phyloP scores from a whole-genome alignment of 495 filamentous ascomycete genomes.

The Xylaria castorea region DNA sequence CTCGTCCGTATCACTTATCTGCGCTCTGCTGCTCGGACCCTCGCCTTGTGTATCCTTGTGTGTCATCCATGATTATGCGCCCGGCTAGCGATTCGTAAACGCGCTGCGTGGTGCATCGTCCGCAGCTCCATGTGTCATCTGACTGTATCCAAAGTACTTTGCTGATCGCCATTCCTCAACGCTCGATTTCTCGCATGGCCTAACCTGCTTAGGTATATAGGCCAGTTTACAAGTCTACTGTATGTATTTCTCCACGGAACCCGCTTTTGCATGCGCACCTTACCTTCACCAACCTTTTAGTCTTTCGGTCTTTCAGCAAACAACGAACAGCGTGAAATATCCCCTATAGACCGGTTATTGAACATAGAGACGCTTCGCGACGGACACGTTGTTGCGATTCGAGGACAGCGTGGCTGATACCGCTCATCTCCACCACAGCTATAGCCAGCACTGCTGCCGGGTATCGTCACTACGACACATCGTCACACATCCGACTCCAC shows the following conservation, averaged over 20 bases:
- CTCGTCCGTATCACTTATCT: slow-evolving; percentile 9
- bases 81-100: slow-evolving; percentile 32
- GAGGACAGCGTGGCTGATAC: slow-evolving; percentile 18
- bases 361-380: not conserved
- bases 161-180: slow-evolving; percentile 18
- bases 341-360: not conserved
- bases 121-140: slow-evolving; percentile 35
- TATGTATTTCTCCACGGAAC: slow-evolving; percentile 18
- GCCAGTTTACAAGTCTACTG: not conserved
- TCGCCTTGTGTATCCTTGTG: slow-evolving; percentile 1
- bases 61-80: slow-evolving; percentile 28
- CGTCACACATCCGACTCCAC: slow-evolving; percentile 26
- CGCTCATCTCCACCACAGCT: not conserved
- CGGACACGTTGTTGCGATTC: not conserved
- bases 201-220: slow-evolving; percentile 10
- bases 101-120: slow-evolving; percentile 39
- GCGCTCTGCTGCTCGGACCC: slow-evolving; percentile 19
- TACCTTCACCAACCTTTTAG: not conserved
- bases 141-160: slow-evolving; percentile 15
- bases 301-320: not conserved
- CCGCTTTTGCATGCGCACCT: slow-evolving; percentile 25
- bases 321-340: not conserved
- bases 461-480: slow-evolving; percentile 14
- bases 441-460: not conserved
- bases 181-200: slow-evolving; percentile 12